phyloP scores from a whole-genome alignment of 805 yeast genomes.

The Nakazawaea sp. region DNA sequence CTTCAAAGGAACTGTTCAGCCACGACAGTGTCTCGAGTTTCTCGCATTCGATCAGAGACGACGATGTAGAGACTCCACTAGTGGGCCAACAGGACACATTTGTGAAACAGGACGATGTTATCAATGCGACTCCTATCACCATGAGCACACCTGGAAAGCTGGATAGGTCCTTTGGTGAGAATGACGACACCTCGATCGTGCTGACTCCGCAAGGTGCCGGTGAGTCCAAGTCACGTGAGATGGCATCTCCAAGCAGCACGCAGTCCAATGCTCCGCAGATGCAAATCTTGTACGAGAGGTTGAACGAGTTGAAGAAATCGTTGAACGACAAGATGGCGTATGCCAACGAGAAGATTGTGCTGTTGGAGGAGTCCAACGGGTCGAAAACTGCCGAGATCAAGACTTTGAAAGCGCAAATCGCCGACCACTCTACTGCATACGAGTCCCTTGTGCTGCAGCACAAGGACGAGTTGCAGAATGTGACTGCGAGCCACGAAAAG shows the following conservation, averaged over 20 bases:
- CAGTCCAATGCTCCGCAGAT: neutral
- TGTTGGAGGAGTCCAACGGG: slow-evolving; percentile 1
- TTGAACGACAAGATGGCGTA: slow-evolving; percentile 8
- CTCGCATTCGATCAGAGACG: neutral
- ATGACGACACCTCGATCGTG: neutral
- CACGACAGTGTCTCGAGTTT: neutral
- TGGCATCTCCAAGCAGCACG: neutral
- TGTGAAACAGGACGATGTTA: neutral
- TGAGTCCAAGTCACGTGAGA: neutral
- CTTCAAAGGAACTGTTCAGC: slow-evolving; percentile 2
- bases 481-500: neutral
- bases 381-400: neutral
- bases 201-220: neutral
- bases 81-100: neutral
- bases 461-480: neutral
- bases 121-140: neutral
- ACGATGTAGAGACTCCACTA: slow-evolving; percentile 5
- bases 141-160: neutral
- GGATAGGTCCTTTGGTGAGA: neutral
- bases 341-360: slow-evolving; percentile 8
- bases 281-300: slow-evolving; percentile 2
- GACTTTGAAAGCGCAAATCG: neutral
- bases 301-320: slow-evolving; percentile 6
- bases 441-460: neutral
- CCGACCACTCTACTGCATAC: neutral